Conservation (phyloP, 2,329 filamentous ascomycete genomes). For the Ophiocordyceps camponoti-rufipedis region DNA sequence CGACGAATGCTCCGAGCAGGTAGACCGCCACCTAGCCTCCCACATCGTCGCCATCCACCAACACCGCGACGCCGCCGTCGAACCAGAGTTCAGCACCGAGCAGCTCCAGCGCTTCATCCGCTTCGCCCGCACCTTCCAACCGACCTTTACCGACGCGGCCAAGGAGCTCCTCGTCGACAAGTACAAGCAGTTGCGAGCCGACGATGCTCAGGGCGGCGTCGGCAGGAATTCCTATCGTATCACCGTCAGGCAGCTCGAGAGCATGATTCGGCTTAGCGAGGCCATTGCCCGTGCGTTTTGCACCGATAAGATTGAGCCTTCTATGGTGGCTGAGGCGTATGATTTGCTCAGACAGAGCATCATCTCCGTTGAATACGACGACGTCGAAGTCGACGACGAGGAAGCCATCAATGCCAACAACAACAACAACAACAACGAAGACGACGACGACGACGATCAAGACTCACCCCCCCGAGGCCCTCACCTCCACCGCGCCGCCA, state of each 20-base stretch:
- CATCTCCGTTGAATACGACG: conserved; percentile 94
- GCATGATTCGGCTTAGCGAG: conserved; percentile 85
- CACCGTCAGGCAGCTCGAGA: conserved; percentile 89
- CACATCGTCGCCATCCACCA: conserved; percentile 94
- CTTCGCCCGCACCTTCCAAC: conserved; percentile 86
- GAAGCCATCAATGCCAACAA: conserved; percentile 21
- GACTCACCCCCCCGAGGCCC: no score
- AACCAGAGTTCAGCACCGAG: conserved; percentile 89
- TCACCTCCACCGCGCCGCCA: no score
- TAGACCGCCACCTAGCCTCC: conserved; percentile 79
- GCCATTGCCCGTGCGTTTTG: conserved; percentile 98
- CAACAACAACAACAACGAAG: conserved; percentile 18
- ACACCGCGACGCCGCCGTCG: conserved; percentile 75
- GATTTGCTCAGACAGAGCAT: conserved; percentile 86
- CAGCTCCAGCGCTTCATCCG: conserved; percentile 94
- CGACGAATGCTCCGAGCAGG: conserved; percentile 84
- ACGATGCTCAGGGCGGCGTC: conserved; percentile 85
- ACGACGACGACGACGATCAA: conserved; percentile 18
- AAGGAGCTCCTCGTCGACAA: conserved; percentile 72
- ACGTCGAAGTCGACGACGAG: conserved; percentile 79
- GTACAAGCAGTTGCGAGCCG: conserved; percentile 87
- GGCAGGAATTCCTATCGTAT: conserved; percentile 95
- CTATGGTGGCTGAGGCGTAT: conserved; percentile 83
- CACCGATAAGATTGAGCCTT: conserved; percentile 68
- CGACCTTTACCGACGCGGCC: conserved; percentile 77